phyloP scores from a whole-genome alignment of 345 rosid genomes.

The Lumnitzera littorea region DNA sequence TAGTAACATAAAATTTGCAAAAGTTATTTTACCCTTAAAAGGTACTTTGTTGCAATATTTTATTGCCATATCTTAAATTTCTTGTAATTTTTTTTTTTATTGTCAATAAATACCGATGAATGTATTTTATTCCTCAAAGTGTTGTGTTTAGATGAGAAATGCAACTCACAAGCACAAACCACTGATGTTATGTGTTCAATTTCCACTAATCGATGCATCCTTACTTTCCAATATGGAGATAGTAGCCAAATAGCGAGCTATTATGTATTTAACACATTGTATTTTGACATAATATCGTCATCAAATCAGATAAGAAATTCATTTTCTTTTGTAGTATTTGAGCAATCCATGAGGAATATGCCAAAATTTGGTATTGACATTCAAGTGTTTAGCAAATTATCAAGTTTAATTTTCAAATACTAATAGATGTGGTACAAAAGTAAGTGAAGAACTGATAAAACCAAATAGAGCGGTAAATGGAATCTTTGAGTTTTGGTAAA shows the following conservation, averaged over 20 bases:
- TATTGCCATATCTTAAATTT: too few species aligned
- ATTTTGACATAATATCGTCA: slow-evolving; percentile 38
- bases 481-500: slow-evolving; percentile 90
- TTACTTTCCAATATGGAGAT: slow-evolving; percentile 95
- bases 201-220: slow-evolving; percentile 56
- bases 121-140: slow-evolving; percentile 61
- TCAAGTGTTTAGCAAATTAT: not conserved
- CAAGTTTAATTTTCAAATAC: slow-evolving; percentile 9
- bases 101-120: slow-evolving; percentile 61
- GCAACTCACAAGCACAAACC: slow-evolving; percentile 52
- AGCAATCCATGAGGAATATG: slow-evolving; percentile 42
- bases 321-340: slow-evolving; percentile 69
- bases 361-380: not conserved
- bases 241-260: slow-evolving; percentile 90
- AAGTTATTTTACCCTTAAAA: too few species aligned
- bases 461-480: slow-evolving; percentile 92
- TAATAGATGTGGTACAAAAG: slow-evolving; percentile 75
- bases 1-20: too few species aligned
- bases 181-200: slow-evolving; percentile 64
- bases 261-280: slow-evolving; percentile 69
- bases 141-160: slow-evolving; percentile 68
- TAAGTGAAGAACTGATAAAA: slow-evolving; percentile 71
- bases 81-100: not conserved
- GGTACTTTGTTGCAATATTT: too few species aligned
- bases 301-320: slow-evolving; percentile 47